A percentile compares a stretch with the other conserved stretches of the same genome.
phyloP scores from a whole-genome alignment of 495 filamentous ascomycete species.

The Geoglossum glabrum region DNA sequence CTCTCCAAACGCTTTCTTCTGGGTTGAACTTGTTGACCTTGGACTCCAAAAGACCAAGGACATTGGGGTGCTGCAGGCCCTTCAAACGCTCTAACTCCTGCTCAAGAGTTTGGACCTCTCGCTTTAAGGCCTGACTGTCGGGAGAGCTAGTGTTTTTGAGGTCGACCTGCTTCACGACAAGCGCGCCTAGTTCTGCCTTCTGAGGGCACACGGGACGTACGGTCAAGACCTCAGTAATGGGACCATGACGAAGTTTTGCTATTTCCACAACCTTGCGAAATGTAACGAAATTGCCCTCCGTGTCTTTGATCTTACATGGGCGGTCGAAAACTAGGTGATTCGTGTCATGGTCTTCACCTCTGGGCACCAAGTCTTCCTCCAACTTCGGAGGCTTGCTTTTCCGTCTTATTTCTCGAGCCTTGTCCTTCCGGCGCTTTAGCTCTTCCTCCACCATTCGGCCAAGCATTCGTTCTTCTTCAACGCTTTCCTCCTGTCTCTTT shows the following conservation, averaged over 20 bases:
- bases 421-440: slow-evolving; percentile 38
- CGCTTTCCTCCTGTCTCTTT: slow-evolving; percentile 29
- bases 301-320: slow-evolving; percentile 24
- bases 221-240: slow-evolving; percentile 23
- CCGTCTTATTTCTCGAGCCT: slow-evolving; percentile 22
- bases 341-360: neutral
- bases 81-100: slow-evolving; percentile 49
- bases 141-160: slow-evolving; percentile 27
- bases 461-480: slow-evolving; percentile 57
- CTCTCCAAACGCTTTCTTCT: slow-evolving; percentile 35
- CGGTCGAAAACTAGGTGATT: slow-evolving; percentile 45
- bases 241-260: slow-evolving; percentile 36
- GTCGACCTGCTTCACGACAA: slow-evolving; percentile 47
- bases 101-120: slow-evolving; percentile 44
- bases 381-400: slow-evolving; percentile 13
- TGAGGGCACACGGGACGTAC: slow-evolving; percentile 10
- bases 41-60: slow-evolving; percentile 62
- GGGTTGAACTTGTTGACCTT: slow-evolving; percentile 29
- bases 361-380: neutral
- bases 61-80: slow-evolving; percentile 52
- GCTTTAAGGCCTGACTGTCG: slow-evolving; percentile 31
- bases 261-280: slow-evolving; percentile 27
- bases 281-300: slow-evolving; percentile 5
- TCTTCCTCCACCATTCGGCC: slow-evolving; percentile 62
- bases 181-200: slow-evolving; percentile 2